Evolutionary conservation across 495 filamentous ascomycete genomes (phyloP), one percentile per base, ranked within the genome.

Genomic region (Copromyces sp.): DNA sequence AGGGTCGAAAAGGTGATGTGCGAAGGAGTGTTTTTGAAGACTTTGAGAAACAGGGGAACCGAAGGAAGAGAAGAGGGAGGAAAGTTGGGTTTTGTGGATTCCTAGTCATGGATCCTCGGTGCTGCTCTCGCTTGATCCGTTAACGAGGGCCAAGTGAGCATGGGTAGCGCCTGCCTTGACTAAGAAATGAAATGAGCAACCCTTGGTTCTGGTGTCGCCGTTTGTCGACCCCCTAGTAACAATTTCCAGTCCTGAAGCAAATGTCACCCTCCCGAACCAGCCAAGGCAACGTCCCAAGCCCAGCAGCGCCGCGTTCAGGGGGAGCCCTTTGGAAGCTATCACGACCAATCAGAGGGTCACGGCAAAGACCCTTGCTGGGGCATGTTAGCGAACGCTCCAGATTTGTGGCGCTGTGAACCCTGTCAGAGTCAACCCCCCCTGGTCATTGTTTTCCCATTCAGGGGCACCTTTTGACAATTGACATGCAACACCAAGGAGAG

Each of bases 381-480:
- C 9, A 40, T 71, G 32, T 65, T 39, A 39, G 68, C 24, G 32
- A 45, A 61, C 24, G 72, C 72, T 70, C 69, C 47, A 70, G 68
- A 71, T 68, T 44, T 74, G 73, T 74, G 73, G 73, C 73, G 69
- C 73, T 68, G 61, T 65, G 68, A 5, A 59, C 69, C 53, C 73
- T 44, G 24, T 37, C 65, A 32, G 44, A 20, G 38, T 38, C 61
- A 37, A 17, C n/a, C 8, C n/a, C 70, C 53, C 53, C 29, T 65
- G 53, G 53, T 65, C 53, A 35, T 35, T 35, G 14, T 35, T 65
- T 29, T 35, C 29, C 35, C 53, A 65, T 65, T 65, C 53, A 65
- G 53, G 53, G 53, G 53, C 53, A 35, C 14, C 53, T 16, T 14
- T 11, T 17, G n/a, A n/a, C n/a, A n/a, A n/a, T n/a, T 32, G 24